phyloP scores from a whole-genome alignment of 2,329 filamentous ascomycete genomes.

The Xylaria sp. region DNA sequence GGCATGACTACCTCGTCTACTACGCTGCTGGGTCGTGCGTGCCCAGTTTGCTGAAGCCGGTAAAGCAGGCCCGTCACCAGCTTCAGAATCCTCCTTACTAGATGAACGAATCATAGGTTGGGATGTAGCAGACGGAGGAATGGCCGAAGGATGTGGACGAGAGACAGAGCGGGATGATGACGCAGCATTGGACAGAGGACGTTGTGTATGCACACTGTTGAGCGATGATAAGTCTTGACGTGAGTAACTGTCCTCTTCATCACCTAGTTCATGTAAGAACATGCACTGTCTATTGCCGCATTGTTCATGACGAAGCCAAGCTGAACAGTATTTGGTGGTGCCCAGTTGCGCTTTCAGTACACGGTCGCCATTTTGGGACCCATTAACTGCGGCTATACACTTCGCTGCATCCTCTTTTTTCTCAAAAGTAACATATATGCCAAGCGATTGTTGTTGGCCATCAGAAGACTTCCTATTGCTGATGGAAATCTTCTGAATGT shows the following conservation, averaged over 20 bases:
- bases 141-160: slow-evolving; percentile 60
- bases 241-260: slow-evolving; percentile 96
- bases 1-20: slow-evolving; percentile 79
- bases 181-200: slow-evolving; percentile 66
- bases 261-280: slow-evolving; percentile 97
- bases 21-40: slow-evolving; percentile 71
- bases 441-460: slow-evolving; percentile 84
- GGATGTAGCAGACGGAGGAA: slow-evolving; percentile 53
- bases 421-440: slow-evolving; percentile 98
- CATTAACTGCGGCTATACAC: slow-evolving; percentile 93
- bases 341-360: slow-evolving; percentile 81
- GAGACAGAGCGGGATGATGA: slow-evolving; percentile 65
- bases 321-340: slow-evolving; percentile 98
- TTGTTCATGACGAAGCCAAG: slow-evolving; percentile 91
- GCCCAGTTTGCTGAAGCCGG: slow-evolving; percentile 96
- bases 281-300: slow-evolving; percentile 98
- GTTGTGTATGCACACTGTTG: slow-evolving; percentile 86
- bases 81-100: slow-evolving; percentile 80
- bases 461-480: slow-evolving; percentile 88
- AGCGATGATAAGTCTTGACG: slow-evolving; percentile 93
- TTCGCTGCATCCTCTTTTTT: slow-evolving; percentile 87
- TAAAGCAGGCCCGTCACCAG: slow-evolving; percentile 86
- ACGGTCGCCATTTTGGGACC: slow-evolving; percentile 89
- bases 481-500: slow-evolving; percentile 98
- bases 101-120: slow-evolving; percentile 78